Evolutionary conservation across 352 stramenopile species (phyloP).

Genomic region (Hyaloperonospora brassicae): DNA sequence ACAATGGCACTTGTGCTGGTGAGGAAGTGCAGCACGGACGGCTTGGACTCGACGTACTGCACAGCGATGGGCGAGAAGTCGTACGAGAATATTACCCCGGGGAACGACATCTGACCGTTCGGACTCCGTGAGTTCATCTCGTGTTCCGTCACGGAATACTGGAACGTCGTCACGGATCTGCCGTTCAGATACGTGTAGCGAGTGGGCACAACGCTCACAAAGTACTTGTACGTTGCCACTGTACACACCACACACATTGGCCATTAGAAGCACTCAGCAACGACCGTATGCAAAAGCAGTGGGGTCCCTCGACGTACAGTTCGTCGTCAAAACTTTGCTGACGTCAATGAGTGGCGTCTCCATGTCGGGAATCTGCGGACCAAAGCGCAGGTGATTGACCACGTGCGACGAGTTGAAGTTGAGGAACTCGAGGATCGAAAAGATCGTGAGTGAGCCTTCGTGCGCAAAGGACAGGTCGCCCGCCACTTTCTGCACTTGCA

Average conservation of each 20-base stretch:
- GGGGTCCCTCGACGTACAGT: conserved; percentile 34
- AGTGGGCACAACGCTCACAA: conserved; percentile 78
- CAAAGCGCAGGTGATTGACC: conserved; percentile 72
- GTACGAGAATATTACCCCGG: conserved; percentile 83
- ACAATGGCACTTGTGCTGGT: conserved; percentile 84
- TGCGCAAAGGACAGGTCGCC: conserved; percentile 83
- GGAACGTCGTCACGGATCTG: conserved; percentile 58
- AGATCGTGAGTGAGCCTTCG: conserved; percentile 76
- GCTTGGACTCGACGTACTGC: conserved; percentile 82
- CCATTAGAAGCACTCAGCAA: neutral
- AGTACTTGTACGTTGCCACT: conserved; percentile 88
- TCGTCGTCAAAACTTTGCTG: conserved; percentile 71
- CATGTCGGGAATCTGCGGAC: conserved; percentile 75
- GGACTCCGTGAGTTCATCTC: conserved; percentile 35
- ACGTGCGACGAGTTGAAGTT: conserved; percentile 86
- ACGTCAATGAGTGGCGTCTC: conserved; percentile 81
- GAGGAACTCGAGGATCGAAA: conserved; percentile 83
- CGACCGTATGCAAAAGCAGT: conserved; percentile 2
- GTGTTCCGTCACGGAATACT: conserved; percentile 86
- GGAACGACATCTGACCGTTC: conserved; percentile 61
- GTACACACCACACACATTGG: conserved; percentile 1
- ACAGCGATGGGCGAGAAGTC: conserved; percentile 86
- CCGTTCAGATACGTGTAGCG: conserved; percentile 80
- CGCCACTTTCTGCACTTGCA: conserved; percentile 75
- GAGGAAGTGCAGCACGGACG: conserved; percentile 77